Base-by-base conservation (phyloP, 441 rosid species). In the Gossypium schwendimanii region DNA sequence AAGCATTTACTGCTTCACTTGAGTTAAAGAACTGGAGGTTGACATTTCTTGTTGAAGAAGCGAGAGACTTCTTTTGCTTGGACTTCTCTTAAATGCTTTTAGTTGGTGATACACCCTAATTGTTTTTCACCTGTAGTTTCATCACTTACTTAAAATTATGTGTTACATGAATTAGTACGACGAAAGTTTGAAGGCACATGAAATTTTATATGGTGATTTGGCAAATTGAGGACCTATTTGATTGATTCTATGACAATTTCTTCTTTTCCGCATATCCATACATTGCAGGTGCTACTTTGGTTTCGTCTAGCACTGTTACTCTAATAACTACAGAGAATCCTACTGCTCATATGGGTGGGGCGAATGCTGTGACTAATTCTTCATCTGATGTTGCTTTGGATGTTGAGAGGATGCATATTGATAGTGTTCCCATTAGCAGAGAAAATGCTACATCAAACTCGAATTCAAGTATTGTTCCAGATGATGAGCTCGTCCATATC, bases 371-470 rank as follows among this genome's bases (percentile, higher is more conserved):
- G 45, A 71, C 80, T 57, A 77, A 81, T 74, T 79, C 83, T 72
- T 84, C 82, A 54, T 76, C 79, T 3, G 77, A 53, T 55, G 77
- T 81, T 78, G 66, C 70, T 60, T 62, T 75, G 36, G 84, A 83
- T 74, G 85, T 83, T 79, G 94, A 81, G 76, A 88, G 88, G 78
- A 89, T 91, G 91, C 83, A 80, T 75, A 74, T 85, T 74, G 88
- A 88, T 87, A 59, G 83, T 47, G 80, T 65, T 76, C 71, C 75
- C 26, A 72, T 31, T 60, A 74, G 80, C 55, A 79, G 82, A 66
- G 82, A 60, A 41, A 50, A 72, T 66, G 62, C 68, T 26, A 68
- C 63, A 21, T 69, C 81, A 57, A 77, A 77, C 62, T 81, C 80
- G 54, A 78, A 75, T 73, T 76, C 79, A 39, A 74, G 49, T 66